phyloP scores from a whole-genome alignment of 768 basidiomycete genomes.

The Cyathus striatus region DNA sequence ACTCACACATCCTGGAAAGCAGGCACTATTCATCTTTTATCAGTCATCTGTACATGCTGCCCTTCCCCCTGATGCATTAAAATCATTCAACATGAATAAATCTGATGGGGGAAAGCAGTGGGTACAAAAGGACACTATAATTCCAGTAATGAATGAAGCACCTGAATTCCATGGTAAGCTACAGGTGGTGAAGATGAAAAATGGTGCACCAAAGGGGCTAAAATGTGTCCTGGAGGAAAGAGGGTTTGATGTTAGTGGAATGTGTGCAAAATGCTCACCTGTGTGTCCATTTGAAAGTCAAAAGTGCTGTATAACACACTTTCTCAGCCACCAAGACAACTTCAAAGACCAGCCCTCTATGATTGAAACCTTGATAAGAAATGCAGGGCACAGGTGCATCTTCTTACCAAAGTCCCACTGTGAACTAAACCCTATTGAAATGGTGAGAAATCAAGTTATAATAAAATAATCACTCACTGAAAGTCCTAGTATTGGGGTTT shows the following conservation, averaged over 20 bases:
- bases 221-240: not conserved
- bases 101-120: slow-evolving; percentile 31
- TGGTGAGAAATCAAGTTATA: slow-evolving; percentile 24
- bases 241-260: not conserved
- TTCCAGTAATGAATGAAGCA: slow-evolving; percentile 28
- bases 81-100: slow-evolving; percentile 37
- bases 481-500: slow-evolving; percentile 27
- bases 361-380: slow-evolving; percentile 20
- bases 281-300: slow-evolving; percentile 3
- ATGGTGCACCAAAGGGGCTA: slow-evolving; percentile 12
- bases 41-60: slow-evolving; percentile 36
- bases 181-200: slow-evolving; percentile 27
- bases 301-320: slow-evolving; percentile 23
- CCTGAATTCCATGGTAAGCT: slow-evolving; percentile 15
- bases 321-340: slow-evolving; percentile 30
- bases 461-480: not conserved
- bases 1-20: slow-evolving; percentile 20
- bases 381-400: slow-evolving; percentile 19
- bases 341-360: slow-evolving; percentile 26
- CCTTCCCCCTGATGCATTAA: slow-evolving; percentile 29
- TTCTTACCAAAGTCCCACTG: not conserved
- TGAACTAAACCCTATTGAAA: slow-evolving; percentile 24
- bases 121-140: slow-evolving; percentile 25
- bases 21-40: slow-evolving; percentile 32
- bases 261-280: slow-evolving; percentile 4